phyloP scores from a whole-genome alignment of 1,139 yeast species.

The Lodderomyces orthopsilosis region DNA sequence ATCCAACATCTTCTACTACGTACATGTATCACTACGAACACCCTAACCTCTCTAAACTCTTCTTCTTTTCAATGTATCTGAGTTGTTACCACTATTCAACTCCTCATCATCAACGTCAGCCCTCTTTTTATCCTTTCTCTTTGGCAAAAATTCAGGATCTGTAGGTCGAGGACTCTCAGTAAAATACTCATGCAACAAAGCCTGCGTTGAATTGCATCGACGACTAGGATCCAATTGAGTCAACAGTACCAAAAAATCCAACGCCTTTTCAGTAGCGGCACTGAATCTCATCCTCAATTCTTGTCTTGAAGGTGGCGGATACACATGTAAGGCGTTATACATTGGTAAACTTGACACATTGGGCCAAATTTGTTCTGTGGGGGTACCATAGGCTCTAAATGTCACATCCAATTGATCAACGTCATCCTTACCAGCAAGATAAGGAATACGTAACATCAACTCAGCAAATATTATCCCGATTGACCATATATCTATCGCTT shows the following conservation, averaged over 20 bases:
- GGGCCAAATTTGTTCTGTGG: slow-evolving; percentile 91
- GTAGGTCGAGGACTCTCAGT: slow-evolving; percentile 76
- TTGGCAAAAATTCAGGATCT: slow-evolving; percentile 66
- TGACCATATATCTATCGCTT: slow-evolving; percentile 91
- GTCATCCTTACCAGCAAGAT: slow-evolving; percentile 89
- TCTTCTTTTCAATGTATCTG: slow-evolving; percentile 11
- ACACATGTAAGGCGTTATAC: slow-evolving; percentile 66
- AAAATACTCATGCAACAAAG: slow-evolving; percentile 68
- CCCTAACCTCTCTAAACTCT: slow-evolving; percentile 11
- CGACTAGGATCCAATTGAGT: slow-evolving; percentile 75
- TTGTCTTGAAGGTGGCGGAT: slow-evolving; percentile 80
- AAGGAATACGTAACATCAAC: slow-evolving; percentile 90
- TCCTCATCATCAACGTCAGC: slow-evolving; percentile 15
- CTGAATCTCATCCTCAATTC: slow-evolving; percentile 82
- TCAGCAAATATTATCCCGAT: slow-evolving; percentile 96
- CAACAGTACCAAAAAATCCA: slow-evolving; percentile 73
- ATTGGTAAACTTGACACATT: slow-evolving; percentile 77
- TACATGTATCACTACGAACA: too few relatives aligned
- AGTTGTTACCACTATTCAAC: slow-evolving; percentile 4
- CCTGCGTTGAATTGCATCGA: slow-evolving; percentile 65
- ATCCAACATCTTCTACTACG: slow-evolving; percentile 5
- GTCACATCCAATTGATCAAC: slow-evolving; percentile 87
- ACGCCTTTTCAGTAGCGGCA: slow-evolving; percentile 87
- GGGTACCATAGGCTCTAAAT: slow-evolving; percentile 92
- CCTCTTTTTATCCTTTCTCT: slow-evolving; percentile 29